Percentiles rank a stretch among this genome's conserved stretches.
Evolutionary conservation across 1,284 basidiomycete species (phyloP).

Genomic region (Cerioporus squamosus): DNA sequence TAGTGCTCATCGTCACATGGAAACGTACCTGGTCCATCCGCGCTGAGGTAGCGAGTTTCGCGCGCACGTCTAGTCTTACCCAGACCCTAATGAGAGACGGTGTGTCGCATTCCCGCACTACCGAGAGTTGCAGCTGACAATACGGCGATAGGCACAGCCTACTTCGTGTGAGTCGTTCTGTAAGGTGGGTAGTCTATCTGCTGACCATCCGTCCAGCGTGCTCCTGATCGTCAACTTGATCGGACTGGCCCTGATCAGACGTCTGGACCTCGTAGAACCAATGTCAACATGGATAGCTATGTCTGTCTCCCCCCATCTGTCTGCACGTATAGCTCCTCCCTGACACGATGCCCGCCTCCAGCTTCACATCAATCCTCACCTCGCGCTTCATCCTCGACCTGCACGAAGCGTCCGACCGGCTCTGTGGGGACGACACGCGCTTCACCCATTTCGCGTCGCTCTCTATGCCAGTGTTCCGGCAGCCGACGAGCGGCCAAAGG

Average conservation of each 20-base stretch:
- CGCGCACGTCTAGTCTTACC: neutral
- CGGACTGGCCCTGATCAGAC: slow-evolving; percentile 1
- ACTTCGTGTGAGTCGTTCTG: slow-evolving; percentile 2
- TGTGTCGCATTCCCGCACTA: neutral
- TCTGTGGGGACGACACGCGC: neutral
- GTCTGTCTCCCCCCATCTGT: neutral
- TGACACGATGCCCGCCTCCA: neutral
- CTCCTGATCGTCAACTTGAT: neutral
- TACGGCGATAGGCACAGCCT: neutral
- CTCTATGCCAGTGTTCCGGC: too few species aligned
- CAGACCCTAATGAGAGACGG: slow-evolving; percentile 2
- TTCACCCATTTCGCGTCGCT: neutral
- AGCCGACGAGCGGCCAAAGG: too few species aligned
- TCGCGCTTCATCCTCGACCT: slow-evolving; percentile 14
- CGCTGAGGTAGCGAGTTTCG: neutral
- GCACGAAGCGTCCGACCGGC: neutral
- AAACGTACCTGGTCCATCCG: neutral
- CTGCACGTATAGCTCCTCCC: neutral
- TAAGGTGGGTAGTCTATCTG: too few species aligned
- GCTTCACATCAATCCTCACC: slow-evolving; percentile 4
- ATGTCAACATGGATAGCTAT: slow-evolving; percentile 6
- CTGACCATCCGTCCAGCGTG: neutral
- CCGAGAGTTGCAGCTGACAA: neutral
- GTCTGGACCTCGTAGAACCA: neutral
- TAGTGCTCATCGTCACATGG: slow-evolving; percentile 12